Conservation (phyloP, 2,329 filamentous ascomycete genomes). For the Nakataea oryzae region DNA sequence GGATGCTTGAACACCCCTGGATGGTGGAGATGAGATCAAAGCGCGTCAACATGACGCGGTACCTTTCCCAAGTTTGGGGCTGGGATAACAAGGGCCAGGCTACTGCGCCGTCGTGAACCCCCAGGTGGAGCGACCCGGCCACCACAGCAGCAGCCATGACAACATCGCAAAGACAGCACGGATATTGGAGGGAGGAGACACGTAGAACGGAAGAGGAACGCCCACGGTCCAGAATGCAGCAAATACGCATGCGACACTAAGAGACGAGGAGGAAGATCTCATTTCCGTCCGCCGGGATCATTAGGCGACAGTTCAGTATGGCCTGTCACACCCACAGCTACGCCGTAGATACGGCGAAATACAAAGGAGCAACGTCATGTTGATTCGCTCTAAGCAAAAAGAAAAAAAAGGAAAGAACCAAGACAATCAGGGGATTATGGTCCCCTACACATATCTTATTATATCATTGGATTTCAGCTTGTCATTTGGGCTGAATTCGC, state of each 20-base stretch:
- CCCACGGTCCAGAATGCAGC: background rate
- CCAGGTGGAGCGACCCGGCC: background rate
- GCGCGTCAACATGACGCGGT: constrained; percentile 95
- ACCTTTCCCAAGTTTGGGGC: constrained; percentile 91
- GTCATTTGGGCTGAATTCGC: background rate
- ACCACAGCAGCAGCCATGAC: background rate
- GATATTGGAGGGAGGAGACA: background rate
- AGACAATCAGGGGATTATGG: background rate
- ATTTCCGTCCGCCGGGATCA: background rate
- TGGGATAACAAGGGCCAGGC: constrained; percentile 58
- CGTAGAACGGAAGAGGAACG: background rate
- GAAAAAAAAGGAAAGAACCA: background rate
- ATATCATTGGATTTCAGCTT: background rate
- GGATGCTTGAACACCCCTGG: constrained; percentile 98
- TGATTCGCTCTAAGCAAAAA: background rate
- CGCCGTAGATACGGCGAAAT: background rate
- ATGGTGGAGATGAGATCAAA: constrained; percentile 94
- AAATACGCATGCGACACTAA: background rate
- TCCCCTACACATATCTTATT: background rate
- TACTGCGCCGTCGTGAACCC: background rate
- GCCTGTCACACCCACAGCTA: background rate
- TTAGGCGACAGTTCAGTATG: background rate
- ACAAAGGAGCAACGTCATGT: background rate
- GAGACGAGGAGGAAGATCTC: background rate
- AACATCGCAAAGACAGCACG: background rate